Evolutionary conservation across 2,329 filamentous ascomycete genomes (phyloP).

Genomic region (Stromatinia cepivora): DNA sequence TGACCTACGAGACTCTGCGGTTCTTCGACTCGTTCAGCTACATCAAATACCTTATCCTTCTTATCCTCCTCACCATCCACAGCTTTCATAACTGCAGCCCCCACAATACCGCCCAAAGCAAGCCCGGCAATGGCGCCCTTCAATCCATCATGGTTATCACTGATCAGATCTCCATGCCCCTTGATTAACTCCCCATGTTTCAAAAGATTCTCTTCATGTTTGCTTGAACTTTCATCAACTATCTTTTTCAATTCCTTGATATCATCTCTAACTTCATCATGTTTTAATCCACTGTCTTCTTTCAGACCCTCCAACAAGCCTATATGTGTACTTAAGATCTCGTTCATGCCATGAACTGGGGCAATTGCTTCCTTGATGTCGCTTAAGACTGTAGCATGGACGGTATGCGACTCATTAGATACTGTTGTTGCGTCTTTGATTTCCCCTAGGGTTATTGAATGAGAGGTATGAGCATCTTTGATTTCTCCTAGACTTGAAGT

Average conservation of each 20-base stretch:
- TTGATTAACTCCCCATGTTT: conserved; percentile 28
- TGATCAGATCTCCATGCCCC: conserved; percentile 29
- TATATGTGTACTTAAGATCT: conserved; percentile 23
- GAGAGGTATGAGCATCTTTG: conserved; percentile 22
- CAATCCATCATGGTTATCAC: conserved; percentile 32
- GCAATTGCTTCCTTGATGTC: conserved; percentile 13
- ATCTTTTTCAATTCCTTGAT: conserved; percentile 34
- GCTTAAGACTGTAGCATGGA: conserved; percentile 23
- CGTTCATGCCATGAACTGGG: neutral
- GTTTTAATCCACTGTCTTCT: conserved; percentile 15
- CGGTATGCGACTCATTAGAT: conserved; percentile 27
- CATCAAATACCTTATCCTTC: neutral
- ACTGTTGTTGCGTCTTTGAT: conserved; percentile 31
- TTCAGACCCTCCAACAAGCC: conserved; percentile 31
- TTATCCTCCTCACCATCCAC: neutral
- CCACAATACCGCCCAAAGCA: conserved; percentile 30
- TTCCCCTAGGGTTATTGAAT: conserved; percentile 25
- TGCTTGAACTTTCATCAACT: conserved; percentile 27
- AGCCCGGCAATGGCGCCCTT: conserved; percentile 33
- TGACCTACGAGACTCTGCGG: neutral
- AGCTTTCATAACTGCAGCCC: neutral
- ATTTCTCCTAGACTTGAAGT: conserved; percentile 26
- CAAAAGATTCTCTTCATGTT: conserved; percentile 28
- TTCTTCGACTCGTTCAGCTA: neutral
- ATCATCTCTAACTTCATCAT: conserved; percentile 30